Conservation (phyloP, 768 basidiomycete species). For the Leccinum truebloodii region DNA sequence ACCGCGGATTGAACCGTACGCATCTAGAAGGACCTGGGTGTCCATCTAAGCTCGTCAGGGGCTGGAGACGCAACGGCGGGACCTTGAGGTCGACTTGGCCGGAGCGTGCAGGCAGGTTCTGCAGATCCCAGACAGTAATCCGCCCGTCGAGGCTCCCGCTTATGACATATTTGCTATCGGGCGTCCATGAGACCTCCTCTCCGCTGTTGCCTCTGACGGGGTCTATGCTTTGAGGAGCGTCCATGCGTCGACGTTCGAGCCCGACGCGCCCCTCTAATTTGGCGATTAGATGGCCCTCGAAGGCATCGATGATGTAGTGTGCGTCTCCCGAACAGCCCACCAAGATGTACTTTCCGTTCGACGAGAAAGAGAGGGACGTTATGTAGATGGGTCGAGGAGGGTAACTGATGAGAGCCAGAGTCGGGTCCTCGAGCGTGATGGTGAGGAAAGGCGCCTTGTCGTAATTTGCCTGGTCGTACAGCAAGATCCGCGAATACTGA, state of each 20-base stretch:
- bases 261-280: conserved; percentile 86
- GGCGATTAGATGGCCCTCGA: conserved; percentile 78
- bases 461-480: conserved; percentile 84
- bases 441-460: conserved; percentile 92
- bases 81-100: conserved; percentile 57
- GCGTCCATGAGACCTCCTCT: conserved; percentile 93
- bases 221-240: conserved; percentile 56
- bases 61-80: conserved; percentile 51
- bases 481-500: conserved; percentile 74
- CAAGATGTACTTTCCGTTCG: conserved; percentile 86
- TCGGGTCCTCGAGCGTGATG: conserved; percentile 80
- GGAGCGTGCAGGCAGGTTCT: conserved; percentile 53
- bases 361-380: conserved; percentile 89
- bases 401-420: conserved; percentile 69
- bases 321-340: conserved; percentile 91
- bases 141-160: conserved; percentile 85
- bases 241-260: conserved; percentile 65
- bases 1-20: conserved; percentile 87
- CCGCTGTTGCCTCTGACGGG: conserved; percentile 81
- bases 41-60: conserved; percentile 61
- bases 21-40: conserved; percentile 85
- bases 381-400: conserved; percentile 89
- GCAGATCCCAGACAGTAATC: conserved; percentile 85
- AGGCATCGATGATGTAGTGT: conserved; percentile 93
- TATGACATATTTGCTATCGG: conserved; percentile 89